Percentiles rank a stretch among this genome's conserved stretches.
phyloP scores from a whole-genome alignment of 352 stramenopile genomes.

The Globisporangium mamillatum region DNA sequence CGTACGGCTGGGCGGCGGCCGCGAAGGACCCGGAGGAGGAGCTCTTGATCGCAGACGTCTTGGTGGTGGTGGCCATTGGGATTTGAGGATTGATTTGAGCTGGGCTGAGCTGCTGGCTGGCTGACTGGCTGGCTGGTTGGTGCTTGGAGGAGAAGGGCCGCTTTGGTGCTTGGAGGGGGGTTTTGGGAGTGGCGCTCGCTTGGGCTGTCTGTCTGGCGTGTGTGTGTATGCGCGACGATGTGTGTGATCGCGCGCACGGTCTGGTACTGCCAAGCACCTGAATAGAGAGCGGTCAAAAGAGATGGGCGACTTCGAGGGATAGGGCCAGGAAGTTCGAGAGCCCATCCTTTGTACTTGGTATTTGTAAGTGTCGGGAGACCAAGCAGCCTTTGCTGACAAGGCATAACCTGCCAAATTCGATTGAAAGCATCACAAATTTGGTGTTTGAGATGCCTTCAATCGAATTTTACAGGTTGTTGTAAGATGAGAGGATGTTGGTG shows the following conservation, averaged over 20 bases:
- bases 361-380: background rate
- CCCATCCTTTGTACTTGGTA: background rate
- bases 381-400: background rate
- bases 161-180: slow-evolving; percentile 10
- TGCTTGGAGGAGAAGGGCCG: background rate
- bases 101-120: background rate
- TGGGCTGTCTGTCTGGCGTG: background rate
- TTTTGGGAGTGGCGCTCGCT: background rate
- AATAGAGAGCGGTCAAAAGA: background rate
- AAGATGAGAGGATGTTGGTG: too few species aligned
- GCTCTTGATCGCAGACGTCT: background rate
- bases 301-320: background rate
- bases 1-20: slow-evolving; percentile 63
- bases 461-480: too few species aligned
- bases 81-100: background rate
- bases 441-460: too few species aligned
- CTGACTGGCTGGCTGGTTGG: background rate
- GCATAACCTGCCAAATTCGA: too few species aligned
- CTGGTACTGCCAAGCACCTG: background rate
- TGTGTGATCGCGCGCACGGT: background rate
- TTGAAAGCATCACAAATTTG: too few species aligned
- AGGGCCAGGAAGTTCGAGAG: background rate
- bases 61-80: slow-evolving; percentile 32
- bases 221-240: background rate
- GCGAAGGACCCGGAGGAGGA: slow-evolving; percentile 38